A percentile compares a stretch with the other conserved stretches of the same genome.
These are phyloP conservation scores for Colletotrichum somersetense DNA, from an alignment of 2,329 filamentous ascomycete species.

Conservation along the genomic window DNA sequence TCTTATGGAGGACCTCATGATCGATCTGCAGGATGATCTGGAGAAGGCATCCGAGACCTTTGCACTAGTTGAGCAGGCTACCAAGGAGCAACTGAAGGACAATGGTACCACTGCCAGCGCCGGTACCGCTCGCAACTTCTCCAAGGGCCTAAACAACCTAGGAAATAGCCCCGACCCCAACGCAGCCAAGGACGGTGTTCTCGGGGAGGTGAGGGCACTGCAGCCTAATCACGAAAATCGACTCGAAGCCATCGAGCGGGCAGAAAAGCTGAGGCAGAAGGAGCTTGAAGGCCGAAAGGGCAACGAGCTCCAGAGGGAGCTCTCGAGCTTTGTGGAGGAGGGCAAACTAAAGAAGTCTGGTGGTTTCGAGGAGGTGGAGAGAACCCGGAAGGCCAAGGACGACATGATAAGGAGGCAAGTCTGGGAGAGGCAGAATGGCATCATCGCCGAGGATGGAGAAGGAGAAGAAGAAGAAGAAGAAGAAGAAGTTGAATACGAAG, in stretches of 20 bases:
- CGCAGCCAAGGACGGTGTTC: slow-evolving; percentile 88
- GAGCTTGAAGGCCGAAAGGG: slow-evolving; percentile 84
- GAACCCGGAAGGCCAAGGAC: slow-evolving; percentile 85
- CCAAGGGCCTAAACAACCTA: slow-evolving; percentile 65
- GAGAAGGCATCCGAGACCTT: slow-evolving; percentile 96
- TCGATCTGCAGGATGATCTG: slow-evolving; percentile 92
- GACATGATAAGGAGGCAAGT: slow-evolving; percentile 87
- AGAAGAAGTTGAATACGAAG: slow-evolving; percentile 41
- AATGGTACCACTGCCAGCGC: slow-evolving; percentile 65
- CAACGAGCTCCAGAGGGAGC: slow-evolving; percentile 85
- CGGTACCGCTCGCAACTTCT: slow-evolving; percentile 67
- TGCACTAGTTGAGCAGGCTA: slow-evolving; percentile 94
- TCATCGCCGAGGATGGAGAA: slow-evolving; percentile 55
- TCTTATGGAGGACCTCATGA: slow-evolving; percentile 94
- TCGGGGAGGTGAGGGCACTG: slow-evolving; percentile 92
- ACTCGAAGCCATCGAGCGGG: slow-evolving; percentile 96
- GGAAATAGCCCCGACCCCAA: slow-evolving; percentile 73
- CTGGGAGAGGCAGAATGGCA: slow-evolving; percentile 75
- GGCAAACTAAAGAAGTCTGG: slow-evolving; percentile 96
- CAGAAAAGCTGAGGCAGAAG: slow-evolving; percentile 89
- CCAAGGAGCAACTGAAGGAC: slow-evolving; percentile 95
- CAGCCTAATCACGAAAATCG: slow-evolving; percentile 95
- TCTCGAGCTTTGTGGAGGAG: slow-evolving; percentile 86
- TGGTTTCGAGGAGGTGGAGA: slow-evolving; percentile 93
- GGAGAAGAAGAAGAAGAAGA: slow-evolving; percentile 46